Percentiles rank a stretch among this genome's conserved stretches.
Evolutionary conservation across 2,329 filamentous ascomycete species (phyloP).

Genomic region (Fusarium sp.): DNA sequence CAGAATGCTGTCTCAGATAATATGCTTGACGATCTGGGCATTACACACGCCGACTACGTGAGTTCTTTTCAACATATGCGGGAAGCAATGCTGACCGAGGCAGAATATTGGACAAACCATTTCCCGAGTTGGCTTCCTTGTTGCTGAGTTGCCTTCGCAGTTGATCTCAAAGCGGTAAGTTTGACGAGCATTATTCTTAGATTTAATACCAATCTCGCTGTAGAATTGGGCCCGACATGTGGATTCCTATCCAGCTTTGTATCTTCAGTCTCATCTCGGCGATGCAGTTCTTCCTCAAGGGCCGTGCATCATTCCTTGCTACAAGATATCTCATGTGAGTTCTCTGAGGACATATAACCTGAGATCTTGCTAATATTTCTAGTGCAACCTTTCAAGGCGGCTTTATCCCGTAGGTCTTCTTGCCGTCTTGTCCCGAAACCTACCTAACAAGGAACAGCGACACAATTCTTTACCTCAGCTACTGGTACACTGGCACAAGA

Average conservation of each 20-base stretch:
- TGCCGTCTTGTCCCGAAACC: accelerated
- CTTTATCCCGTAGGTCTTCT: background rate
- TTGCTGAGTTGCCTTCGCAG: conserved; percentile 18
- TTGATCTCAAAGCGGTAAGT: conserved; percentile 8
- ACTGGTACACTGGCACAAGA: background rate
- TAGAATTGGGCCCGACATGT: conserved; percentile 54
- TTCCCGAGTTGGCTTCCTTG: conserved; percentile 22
- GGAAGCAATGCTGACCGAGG: background rate
- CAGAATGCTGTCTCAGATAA: conserved; percentile 49
- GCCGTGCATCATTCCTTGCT: conserved; percentile 46
- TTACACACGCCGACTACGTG: conserved; percentile 22
- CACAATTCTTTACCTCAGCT: background rate
- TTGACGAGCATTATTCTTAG: too few relatives aligned
- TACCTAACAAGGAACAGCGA: background rate
- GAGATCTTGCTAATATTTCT: accelerated
- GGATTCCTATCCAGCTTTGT: conserved; percentile 60
- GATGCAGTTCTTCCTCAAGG: conserved; percentile 47
- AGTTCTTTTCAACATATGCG: background rate
- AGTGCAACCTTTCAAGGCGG: background rate
- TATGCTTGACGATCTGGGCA: conserved; percentile 45
- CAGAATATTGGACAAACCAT: conserved; percentile 27
- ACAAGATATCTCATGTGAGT: conserved; percentile 5
- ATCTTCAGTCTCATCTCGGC: conserved; percentile 47
- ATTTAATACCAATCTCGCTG: too few relatives aligned
- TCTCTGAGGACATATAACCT: accelerated